Evolutionary conservation across 2,329 filamentous ascomycete genomes (phyloP).

Genomic region (Cordyceps militaris): DNA sequence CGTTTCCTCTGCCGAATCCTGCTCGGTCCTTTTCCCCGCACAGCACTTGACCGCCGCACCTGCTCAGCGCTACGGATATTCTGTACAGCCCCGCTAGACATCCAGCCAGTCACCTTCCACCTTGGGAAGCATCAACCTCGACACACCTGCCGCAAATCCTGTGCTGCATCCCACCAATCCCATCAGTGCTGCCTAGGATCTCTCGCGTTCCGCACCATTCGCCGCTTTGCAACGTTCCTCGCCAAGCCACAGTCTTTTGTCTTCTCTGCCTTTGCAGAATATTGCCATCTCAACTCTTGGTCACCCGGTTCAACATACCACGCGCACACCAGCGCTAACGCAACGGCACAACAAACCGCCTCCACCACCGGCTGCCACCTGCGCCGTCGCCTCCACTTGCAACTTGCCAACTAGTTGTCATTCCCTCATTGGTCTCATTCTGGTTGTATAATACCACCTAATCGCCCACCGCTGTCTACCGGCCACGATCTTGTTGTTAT

Average conservation of each 20-base stretch:
- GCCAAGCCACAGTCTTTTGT: background rate
- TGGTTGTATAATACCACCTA: slow-evolving; percentile 8
- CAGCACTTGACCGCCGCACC: slow-evolving; percentile 8
- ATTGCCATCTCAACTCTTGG: slow-evolving; percentile 10
- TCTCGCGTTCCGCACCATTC: background rate
- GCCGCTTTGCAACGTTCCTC: slow-evolving; percentile 10
- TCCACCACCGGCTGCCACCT: too few species aligned
- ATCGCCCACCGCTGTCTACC: slow-evolving; percentile 1
- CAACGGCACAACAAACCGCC: background rate
- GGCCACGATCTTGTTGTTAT: background rate
- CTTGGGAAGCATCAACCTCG: background rate
- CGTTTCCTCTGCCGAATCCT: background rate
- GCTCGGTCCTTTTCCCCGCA: slow-evolving; percentile 12
- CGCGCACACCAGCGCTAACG: background rate
- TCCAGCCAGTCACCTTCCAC: slow-evolving; percentile 10
- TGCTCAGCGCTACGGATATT: slow-evolving; percentile 6
- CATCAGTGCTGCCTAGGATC: background rate
- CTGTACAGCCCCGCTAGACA: background rate
- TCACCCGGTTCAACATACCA: slow-evolving; percentile 9
- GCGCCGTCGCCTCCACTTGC: too few species aligned
- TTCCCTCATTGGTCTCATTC: background rate
- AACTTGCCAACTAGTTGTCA: background rate
- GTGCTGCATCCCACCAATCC: background rate
- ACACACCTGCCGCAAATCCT: background rate
- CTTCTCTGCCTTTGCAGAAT: background rate